These are phyloP conservation scores for Candida broadrunensis DNA, from an alignment of 805 yeast species.

Conservation along the genomic window DNA sequence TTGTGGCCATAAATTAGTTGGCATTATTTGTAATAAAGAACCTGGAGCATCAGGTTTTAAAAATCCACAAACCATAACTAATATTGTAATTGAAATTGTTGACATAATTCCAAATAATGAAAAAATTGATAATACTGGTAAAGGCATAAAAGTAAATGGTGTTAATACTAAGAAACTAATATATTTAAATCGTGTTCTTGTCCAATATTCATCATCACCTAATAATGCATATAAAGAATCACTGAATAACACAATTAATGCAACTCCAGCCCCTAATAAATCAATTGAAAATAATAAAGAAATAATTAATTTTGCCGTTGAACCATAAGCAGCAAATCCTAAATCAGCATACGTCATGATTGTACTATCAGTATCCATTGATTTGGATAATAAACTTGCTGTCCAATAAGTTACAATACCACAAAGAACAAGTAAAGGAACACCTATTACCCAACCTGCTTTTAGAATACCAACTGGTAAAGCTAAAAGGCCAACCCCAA, in stretches of 20 bases:
- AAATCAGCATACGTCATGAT: slow-evolving; percentile 86
- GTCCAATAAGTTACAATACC: slow-evolving; percentile 73
- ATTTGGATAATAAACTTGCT: slow-evolving; percentile 67
- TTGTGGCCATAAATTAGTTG: slow-evolving; percentile 65
- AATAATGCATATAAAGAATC: slow-evolving; percentile 75
- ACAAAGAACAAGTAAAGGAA: slow-evolving; percentile 53
- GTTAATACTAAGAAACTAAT: slow-evolving; percentile 68
- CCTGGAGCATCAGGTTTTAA: slow-evolving; percentile 66
- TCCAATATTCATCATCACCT: slow-evolving; percentile 36
- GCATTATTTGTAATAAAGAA: slow-evolving; percentile 61
- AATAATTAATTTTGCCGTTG: slow-evolving; percentile 68
- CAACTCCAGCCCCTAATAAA: slow-evolving; percentile 76
- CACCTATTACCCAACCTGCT: slow-evolving; percentile 68
- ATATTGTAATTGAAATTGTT: slow-evolving; percentile 48
- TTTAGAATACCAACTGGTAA: slow-evolving; percentile 62
- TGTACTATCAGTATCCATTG: slow-evolving; percentile 78
- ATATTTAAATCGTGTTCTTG: slow-evolving; percentile 54
- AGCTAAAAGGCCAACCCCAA: slow-evolving; percentile 68
- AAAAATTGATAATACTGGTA: slow-evolving; percentile 59
- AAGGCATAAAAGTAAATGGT: slow-evolving; percentile 79
- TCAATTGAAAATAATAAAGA: slow-evolving; percentile 75
- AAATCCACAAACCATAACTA: slow-evolving; percentile 58
- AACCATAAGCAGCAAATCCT: slow-evolving; percentile 82
- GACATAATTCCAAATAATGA: slow-evolving; percentile 56
- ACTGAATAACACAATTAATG: slow-evolving; percentile 77